These are phyloP conservation scores for Edaphochlamys debaryana DNA, from an alignment of 139 green algal species.

Conservation along the genomic window DNA sequence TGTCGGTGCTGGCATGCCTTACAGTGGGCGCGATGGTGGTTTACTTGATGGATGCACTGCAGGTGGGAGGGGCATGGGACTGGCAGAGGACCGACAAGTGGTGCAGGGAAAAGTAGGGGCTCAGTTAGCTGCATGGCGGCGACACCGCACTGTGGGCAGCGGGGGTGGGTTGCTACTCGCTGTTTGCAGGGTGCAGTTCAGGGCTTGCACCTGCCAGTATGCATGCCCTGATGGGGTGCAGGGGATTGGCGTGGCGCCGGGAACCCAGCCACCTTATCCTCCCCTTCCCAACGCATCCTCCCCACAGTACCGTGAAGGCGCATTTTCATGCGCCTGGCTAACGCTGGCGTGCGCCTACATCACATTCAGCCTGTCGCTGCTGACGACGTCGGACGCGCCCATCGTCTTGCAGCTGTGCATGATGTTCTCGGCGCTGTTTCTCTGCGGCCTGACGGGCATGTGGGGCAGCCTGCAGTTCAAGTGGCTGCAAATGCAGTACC, in stretches of 20 bases:
- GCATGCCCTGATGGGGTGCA: no score
- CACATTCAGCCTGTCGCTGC: slow-evolving; percentile 60
- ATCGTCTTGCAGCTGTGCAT: slow-evolving; percentile 37
- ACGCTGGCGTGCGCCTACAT: slow-evolving; percentile 74
- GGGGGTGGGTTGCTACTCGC: no score
- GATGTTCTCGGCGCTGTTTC: slow-evolving; percentile 20
- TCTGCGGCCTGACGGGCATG: slow-evolving; percentile 44
- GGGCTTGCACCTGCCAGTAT: no score
- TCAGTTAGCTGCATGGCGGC: no score
- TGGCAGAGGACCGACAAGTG: no score
- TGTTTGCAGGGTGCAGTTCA: no score
- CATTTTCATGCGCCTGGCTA: slow-evolving; percentile 82
- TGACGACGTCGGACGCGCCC: slow-evolving; percentile 19
- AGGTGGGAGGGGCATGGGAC: no score
- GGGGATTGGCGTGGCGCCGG: no score
- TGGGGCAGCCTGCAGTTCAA: slow-evolving; percentile 95
- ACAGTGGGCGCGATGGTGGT: slow-evolving; percentile 76
- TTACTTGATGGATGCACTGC: slow-evolving; percentile 92
- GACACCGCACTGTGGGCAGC: no score
- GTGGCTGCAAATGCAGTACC: slow-evolving; percentile 89
- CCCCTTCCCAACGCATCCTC: no score
- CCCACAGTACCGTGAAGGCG: slow-evolving; percentile 72
- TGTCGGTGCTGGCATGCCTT: slow-evolving; percentile 64
- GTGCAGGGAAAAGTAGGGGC: no score
- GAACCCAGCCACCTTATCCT: no score